Base-by-base conservation (phyloP, 768 basidiomycete genomes). In the Ramaria rubella region DNA sequence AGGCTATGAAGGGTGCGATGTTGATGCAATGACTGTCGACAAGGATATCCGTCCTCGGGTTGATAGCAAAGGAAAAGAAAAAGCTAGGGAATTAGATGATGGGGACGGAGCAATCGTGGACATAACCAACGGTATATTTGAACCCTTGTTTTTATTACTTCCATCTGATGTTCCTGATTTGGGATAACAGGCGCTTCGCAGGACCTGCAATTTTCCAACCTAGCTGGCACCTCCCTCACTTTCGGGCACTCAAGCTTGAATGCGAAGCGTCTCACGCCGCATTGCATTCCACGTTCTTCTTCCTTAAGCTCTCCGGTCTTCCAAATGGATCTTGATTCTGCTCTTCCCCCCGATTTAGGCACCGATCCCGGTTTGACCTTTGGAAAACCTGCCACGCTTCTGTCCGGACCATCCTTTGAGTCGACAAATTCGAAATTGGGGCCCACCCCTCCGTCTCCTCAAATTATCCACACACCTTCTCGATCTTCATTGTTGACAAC, bases 111-210 rank as follows among this genome's bases (percentile, higher is more conserved):
- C 30, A 12, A 61, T 57, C 44, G 76, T 77, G 63, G 63, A 68
- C 33, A 78, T 79, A 46, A 79, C 77, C 2, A 79, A 80, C 55
- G 71, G 76, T 78, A 60, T 55, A 58, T 31, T 45, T 42, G 29
- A 30, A 19, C 29, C 61, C 54, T 52, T 49, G 48, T 6, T 17
- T 34, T 23, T 30, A 45, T 51, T 30, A 27, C 27, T 46, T 45
- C 26, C n/a, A 5, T 29, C 43, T 56, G 44, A 56, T 56, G 30
- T 56, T 31, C 24, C 55, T 27, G 52, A 56, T 33, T 46, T 45
- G 40, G 40, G 40, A n/a, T 42, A 8, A 4, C 7, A 42, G 40
- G 40, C 1, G n/a, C 33, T 24, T 52, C 31, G 33, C 50, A 33
- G 50, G 23, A 52, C 17, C 19, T 21, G 24, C 50, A 1, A 33